A percentile compares a stretch with the other conserved stretches of the same genome.
These are phyloP conservation scores for Penicillium coffeae DNA, from an alignment of 495 filamentous ascomycete species.

Conservation along the genomic window DNA sequence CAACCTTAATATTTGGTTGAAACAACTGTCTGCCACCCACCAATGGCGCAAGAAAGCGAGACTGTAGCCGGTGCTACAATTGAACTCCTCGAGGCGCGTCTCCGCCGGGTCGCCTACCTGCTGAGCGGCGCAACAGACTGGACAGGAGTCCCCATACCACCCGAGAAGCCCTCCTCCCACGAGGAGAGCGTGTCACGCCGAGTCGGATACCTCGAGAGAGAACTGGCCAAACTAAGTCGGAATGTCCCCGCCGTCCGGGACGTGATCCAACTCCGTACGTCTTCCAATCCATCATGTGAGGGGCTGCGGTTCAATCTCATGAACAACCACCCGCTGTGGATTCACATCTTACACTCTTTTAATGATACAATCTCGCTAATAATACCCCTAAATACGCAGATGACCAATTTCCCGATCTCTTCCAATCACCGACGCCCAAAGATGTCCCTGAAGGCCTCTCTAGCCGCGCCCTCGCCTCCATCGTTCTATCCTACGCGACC, in stretches of 20 bases:
- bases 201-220: constrained; percentile 61
- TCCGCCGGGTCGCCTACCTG: constrained; percentile 69
- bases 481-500: constrained; percentile 70
- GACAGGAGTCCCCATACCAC: constrained; percentile 39
- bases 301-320: background rate
- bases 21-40: background rate
- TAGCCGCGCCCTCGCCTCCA: constrained; percentile 50
- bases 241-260: constrained; percentile 47
- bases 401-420: constrained; percentile 55
- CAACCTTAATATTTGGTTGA: too few species aligned
- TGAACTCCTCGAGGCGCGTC: constrained; percentile 70
- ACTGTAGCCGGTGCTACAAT: constrained; percentile 55
- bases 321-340: background rate
- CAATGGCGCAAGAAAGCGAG: constrained; percentile 37
- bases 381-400: constrained; percentile 31
- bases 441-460: constrained; percentile 42
- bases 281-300: constrained; percentile 1
- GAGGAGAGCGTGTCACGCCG: constrained; percentile 49
- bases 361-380: background rate
- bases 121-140: constrained; percentile 57
- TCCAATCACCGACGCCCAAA: constrained; percentile 39
- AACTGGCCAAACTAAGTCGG: constrained; percentile 46
- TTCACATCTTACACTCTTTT: background rate
- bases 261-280: constrained; percentile 46
- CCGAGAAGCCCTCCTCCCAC: constrained; percentile 31